Evolutionary conservation across 345 rosid species (phyloP), one percentile per base, ranked within the genome.

Genomic region (Pistacia vera): DNA sequence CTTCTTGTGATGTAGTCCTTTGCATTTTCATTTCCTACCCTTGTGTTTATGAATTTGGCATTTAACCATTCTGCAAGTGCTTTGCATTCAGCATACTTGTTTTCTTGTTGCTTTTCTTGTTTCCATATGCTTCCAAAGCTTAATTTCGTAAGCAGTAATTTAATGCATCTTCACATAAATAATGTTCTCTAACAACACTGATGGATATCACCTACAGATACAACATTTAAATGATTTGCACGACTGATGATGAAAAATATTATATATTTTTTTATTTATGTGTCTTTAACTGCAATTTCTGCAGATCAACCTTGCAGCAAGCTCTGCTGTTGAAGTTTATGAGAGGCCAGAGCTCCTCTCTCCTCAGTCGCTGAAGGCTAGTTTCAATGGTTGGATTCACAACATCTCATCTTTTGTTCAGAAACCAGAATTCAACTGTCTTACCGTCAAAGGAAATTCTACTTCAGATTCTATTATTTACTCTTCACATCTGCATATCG

Each of bases 301-400:
- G 38, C 82, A 83, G 88, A 62, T 85, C 5, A 77, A 83, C 51
- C 25, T 64, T 36, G 84, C 80, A 2, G 78, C 85, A 71, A 75
- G 35, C 54, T 77, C 57, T 68, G 70, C 77, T 62, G 72, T 77
- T 58, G 62, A 79, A 81, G 73, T 75, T 28, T 55, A 74, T 5
- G 73, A 81, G 58, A 79, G 72, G 46, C 78, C 82, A 52, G 80
- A 83, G 6, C 60, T 79, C 41, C 38, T 65, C 62, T 65, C 76
- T 74, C 82, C 83, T 46, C 63, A 71, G 64, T 63, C n/a, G 33
- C 18, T 81, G 70, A 84, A 68, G 20, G 57, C 80, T 4, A 72
- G 38, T 68, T 74, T 83, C 18, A 61, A 33, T 77, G 74, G 74
- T 44, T 81, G 77, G 80, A 73, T 85, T 36, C 33, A 75, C 28